Evolutionary conservation across 768 basidiomycete genomes (phyloP), one percentile per base, ranked within the genome.

Genomic region (Sporobolomyces phaffii): DNA sequence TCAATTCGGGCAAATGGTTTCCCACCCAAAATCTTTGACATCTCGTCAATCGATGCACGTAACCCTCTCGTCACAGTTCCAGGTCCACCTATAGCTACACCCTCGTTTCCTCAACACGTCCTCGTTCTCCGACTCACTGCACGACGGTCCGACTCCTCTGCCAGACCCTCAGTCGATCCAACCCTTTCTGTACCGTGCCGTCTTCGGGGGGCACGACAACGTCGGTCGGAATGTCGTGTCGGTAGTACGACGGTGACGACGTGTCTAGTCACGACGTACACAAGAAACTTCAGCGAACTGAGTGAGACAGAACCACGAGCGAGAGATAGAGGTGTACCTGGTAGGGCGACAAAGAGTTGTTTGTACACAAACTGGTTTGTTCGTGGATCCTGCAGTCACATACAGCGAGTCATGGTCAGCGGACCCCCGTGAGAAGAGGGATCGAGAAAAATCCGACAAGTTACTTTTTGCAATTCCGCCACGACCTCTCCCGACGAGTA

Each of bases 331-430:
- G n/a, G n/a, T 15, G 18, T 2, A 64, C 62, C 65, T n/a, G 71
- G 71, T 5, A 72, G 26, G 13, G 63, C 67, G 51, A 65, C 67
- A 22, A 61, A 68, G 33, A 72, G 61, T 29, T 65, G 60, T 47
- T 67, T 62, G 64, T 72, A 72, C 40, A 72, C 67, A n/a, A 68
- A 72, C 31, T 65, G 53, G 36, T 60, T 60, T 14, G 71, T 60
- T 18, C 15, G 6, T 6, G 56, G 51, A 17, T 72, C 67, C 66
- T 68, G 45, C n/a, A n/a, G n/a, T 48, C 28, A 54, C 13, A 22
- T 10, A 1, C 7, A 22, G 22, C 18, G 22, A 59, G 20, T 5
- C 3, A 40, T 15, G n/a, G 36, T 28, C 47, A 17, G 54, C 7
- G 11, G 20, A 45, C 44, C 44, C 15, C 8, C 44, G 9, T 22